Base-by-base conservation (phyloP, 1,284 basidiomycete species). In the Microbotryum saponariae region DNA sequence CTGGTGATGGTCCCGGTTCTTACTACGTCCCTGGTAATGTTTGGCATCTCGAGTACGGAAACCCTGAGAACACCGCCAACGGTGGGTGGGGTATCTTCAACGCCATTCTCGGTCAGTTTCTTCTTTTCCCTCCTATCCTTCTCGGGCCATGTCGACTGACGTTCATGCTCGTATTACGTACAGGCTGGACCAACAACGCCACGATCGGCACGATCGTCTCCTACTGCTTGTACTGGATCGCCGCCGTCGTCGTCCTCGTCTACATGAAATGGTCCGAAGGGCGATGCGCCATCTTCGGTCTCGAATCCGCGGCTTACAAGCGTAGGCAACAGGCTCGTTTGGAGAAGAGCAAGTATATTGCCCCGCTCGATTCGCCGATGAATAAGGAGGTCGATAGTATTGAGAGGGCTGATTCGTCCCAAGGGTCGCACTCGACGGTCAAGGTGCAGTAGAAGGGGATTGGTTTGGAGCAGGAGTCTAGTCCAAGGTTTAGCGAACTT, bases 21-120 rank as follows among this genome's bases (percentile, higher is more conserved):
- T 94, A 83, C 79, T 77, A 83, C 66, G 87, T 91, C 33, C 18
- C 31, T 9, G 86, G 86, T 16, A 89, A 82, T 72, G 87, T 94
- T 6, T 93, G 89, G 90, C 86, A 91, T 74, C 79, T 93, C 56
- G 77, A 87, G 63, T 92, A 89, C 77, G 91, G 90, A 74, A 85
- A 83, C 75, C 83, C 89, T 0, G 81, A 85, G 58, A 78, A 79
- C 72, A 82, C 82, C 64, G 72, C 77, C 64, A 79, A 76, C 52
- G 75, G 80, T 68, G 83, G 85, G 9, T 90, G 87, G 87, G 77
- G 79, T n/a, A 80, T 90, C 67, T 89, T 90, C 74, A 78, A 78
- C 53, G 84, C 84, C 33, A 79, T 88, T 47, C 45, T 37, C 50
- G 16, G 49, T 52, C 9, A 51, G 55, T 6, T n/a, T 25, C 6